Percentiles rank a stretch among this genome's conserved stretches.
Evolutionary conservation across 768 basidiomycete species (phyloP).

Genomic region (Calocera viscosa): DNA sequence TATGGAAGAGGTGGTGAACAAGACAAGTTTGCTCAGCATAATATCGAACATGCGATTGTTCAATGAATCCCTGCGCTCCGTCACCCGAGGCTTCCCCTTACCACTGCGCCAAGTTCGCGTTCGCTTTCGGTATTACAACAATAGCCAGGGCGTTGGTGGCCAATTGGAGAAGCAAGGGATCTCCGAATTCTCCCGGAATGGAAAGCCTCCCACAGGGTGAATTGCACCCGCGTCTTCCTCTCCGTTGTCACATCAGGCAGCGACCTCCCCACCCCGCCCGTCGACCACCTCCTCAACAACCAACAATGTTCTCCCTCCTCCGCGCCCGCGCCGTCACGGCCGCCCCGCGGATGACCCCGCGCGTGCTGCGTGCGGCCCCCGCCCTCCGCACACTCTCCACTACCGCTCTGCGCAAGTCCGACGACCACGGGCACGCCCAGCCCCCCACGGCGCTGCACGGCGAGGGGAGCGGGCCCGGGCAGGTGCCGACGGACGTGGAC

Average conservation of each 20-base stretch:
- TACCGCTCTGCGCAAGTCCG: neutral
- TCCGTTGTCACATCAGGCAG: neutral
- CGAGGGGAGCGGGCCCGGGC: slow-evolving; percentile 50
- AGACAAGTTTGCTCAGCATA: no score
- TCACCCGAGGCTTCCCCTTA: no score
- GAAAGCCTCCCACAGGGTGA: neutral
- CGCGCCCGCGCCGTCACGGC: neutral
- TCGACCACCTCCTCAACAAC: neutral
- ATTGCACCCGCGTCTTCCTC: slow-evolving; percentile 1
- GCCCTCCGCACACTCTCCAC: neutral
- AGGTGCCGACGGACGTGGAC: slow-evolving; percentile 66
- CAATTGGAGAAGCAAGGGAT: neutral
- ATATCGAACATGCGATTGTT: no score
- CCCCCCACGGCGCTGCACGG: slow-evolving; percentile 53
- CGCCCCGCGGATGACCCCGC: neutral
- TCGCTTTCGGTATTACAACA: no score
- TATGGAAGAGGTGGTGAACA: no score
- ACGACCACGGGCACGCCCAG: slow-evolving; percentile 13
- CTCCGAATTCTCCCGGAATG: neutral
- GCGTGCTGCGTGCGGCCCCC: neutral
- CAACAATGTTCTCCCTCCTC: slow-evolving; percentile 6
- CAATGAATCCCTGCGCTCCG: no score
- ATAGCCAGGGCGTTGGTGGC: no score
- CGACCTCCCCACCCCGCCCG: neutral
- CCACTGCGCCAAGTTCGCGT: no score